A percentile compares a stretch with the other conserved stretches of the same genome.
phyloP scores from a whole-genome alignment of 805 yeast species.

The Lipomyces oligophaga region DNA sequence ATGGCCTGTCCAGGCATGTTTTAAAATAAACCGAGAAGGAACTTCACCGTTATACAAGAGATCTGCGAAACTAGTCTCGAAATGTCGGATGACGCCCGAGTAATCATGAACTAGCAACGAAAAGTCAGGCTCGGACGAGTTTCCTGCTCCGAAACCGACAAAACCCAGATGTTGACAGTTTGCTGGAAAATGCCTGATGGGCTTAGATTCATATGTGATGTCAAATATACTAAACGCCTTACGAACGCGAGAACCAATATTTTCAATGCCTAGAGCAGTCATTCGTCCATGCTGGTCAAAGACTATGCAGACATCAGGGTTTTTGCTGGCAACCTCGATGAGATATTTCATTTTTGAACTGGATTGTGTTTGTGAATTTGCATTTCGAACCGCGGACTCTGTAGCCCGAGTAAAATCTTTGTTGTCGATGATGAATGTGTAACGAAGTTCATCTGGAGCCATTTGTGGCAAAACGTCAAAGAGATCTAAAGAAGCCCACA shows the following conservation, averaged over 20 bases:
- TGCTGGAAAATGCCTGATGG: conserved; percentile 24
- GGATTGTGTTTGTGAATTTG: conserved; percentile 9
- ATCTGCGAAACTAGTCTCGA: conserved; percentile 32
- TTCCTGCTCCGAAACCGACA: conserved; percentile 26
- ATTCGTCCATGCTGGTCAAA: conserved; percentile 29
- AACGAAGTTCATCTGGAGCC: conserved; percentile 14
- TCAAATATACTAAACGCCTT: conserved; percentile 28
- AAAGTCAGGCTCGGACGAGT: conserved; percentile 29
- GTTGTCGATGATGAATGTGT: conserved; percentile 27
- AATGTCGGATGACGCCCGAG: conserved; percentile 38
- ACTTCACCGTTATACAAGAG: conserved; percentile 21
- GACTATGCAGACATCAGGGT: conserved; percentile 31
- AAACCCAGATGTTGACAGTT: conserved; percentile 13
- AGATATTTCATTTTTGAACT: conserved; percentile 12
- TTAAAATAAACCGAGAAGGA: conserved; percentile 32
- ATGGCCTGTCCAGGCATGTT: conserved; percentile 77
- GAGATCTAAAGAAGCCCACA: conserved; percentile 51
- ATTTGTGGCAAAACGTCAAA: conserved; percentile 26
- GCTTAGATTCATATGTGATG: conserved; percentile 20
- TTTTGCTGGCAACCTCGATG: conserved; percentile 26
- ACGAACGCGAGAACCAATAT: conserved; percentile 25
- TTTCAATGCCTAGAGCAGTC: conserved; percentile 30
- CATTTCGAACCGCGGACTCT: conserved; percentile 30
- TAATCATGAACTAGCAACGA: conserved; percentile 34
- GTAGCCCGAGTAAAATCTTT: conserved; percentile 30